Conservation (phyloP, 495 filamentous ascomycete species). For the Cudoniella acicularis region DNA sequence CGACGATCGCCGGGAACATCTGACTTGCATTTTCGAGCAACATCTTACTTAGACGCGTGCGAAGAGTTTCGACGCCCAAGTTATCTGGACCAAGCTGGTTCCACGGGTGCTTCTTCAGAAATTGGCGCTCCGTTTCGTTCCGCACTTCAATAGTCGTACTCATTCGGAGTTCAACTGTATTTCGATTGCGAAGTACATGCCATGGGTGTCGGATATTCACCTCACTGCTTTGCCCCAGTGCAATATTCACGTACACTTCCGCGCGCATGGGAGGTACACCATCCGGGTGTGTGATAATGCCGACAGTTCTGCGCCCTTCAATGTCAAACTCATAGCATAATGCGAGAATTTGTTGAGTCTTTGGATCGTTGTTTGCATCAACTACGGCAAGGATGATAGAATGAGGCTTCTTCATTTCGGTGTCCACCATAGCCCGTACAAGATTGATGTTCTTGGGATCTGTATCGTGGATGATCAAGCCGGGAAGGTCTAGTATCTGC, state of each 20-base stretch:
- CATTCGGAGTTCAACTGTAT: neutral
- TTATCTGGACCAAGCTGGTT: neutral
- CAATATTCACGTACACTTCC: neutral
- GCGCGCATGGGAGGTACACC: neutral
- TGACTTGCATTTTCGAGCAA: neutral
- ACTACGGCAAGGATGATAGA: slow-evolving; percentile 52
- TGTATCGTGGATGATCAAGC: slow-evolving; percentile 41
- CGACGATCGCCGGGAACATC: neutral
- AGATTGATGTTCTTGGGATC: slow-evolving; percentile 40
- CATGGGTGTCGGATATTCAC: neutral
- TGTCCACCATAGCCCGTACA: slow-evolving; percentile 40
- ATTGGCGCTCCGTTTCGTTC: neutral
- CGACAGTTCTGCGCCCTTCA: slow-evolving; percentile 40
- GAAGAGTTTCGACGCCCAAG: neutral
- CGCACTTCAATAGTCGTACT: neutral
- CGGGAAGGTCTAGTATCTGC: slow-evolving; percentile 54
- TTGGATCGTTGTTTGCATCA: slow-evolving; percentile 46
- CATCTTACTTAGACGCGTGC: neutral
- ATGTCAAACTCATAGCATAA: slow-evolving; percentile 41
- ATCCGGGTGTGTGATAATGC: slow-evolving; percentile 53
- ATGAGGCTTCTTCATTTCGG: slow-evolving; percentile 47
- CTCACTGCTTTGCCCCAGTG: neutral
- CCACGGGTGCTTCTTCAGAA: neutral
- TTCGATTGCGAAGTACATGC: slow-evolving; percentile 14
- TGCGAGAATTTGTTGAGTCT: slow-evolving; percentile 43